Percentiles rank a stretch among this genome's conserved stretches.
These are phyloP conservation scores for Bipolaris victoriae DNA, from an alignment of 2,329 filamentous ascomycete genomes.

Conservation along the genomic window DNA sequence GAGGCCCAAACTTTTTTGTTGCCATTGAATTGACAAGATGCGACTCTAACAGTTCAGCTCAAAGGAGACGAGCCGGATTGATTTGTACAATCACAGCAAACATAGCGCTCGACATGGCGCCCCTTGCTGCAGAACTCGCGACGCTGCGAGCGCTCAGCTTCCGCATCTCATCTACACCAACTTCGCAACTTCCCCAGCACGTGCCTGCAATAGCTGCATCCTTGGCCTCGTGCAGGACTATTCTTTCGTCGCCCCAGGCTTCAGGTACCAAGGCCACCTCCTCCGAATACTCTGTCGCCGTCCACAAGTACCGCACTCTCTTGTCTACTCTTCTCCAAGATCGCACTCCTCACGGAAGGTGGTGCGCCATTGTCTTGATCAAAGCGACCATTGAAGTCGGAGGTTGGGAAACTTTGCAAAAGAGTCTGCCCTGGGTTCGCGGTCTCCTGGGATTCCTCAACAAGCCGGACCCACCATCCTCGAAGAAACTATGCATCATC, in stretches of 20 bases:
- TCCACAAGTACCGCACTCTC: slow-evolving; percentile 82
- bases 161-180: slow-evolving; percentile 72
- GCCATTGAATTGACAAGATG: not conserved
- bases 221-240: slow-evolving; percentile 60
- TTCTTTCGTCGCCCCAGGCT: slow-evolving; percentile 67
- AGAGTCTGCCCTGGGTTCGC: slow-evolving; percentile 75
- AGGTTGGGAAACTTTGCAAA: slow-evolving; percentile 80
- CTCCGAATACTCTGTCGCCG: slow-evolving; percentile 70
- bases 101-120: slow-evolving; percentile 26
- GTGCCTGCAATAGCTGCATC: slow-evolving; percentile 70
- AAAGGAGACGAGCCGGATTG: not conserved
- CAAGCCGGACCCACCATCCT: slow-evolving; percentile 77
- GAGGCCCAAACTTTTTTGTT: slow-evolving; percentile 32
- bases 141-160: slow-evolving; percentile 61
- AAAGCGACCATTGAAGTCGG: slow-evolving; percentile 84
- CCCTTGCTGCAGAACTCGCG: slow-evolving; percentile 35
- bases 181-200: slow-evolving; percentile 74
- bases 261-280: slow-evolving; percentile 66
- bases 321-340: slow-evolving; percentile 80
- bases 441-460: slow-evolving; percentile 76
- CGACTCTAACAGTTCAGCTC: slow-evolving; percentile 6
- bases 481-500: slow-evolving; percentile 78
- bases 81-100: not conserved
- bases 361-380: slow-evolving; percentile 76
- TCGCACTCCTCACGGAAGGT: slow-evolving; percentile 74